Conservation (phyloP, 768 basidiomycete species). For the Tremella fuciformis region DNA sequence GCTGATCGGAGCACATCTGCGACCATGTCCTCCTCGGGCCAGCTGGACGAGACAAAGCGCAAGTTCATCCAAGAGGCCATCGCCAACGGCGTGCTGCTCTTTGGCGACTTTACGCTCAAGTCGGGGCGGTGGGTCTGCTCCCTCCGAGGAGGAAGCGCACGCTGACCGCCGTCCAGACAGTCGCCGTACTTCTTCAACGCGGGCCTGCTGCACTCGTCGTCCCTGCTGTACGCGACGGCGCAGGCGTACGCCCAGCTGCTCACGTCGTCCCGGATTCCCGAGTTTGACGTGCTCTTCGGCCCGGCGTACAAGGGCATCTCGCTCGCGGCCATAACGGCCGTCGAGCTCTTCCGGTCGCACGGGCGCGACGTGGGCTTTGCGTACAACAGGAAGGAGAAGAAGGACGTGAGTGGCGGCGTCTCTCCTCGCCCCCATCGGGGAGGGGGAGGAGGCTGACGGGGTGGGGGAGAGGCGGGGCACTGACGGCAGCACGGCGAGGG, state of each 20-base stretch:
- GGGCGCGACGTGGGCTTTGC: constrained; percentile 71
- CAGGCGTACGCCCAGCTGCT: constrained; percentile 82
- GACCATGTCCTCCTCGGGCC: not conserved
- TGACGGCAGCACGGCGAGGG: constrained; percentile 76
- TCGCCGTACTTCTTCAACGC: constrained; percentile 99
- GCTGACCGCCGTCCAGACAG: constrained; percentile 55
- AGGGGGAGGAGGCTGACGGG: no score
- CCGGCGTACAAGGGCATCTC: constrained; percentile 98
- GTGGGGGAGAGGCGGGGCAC: constrained; percentile 1
- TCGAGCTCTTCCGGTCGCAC: constrained; percentile 68
- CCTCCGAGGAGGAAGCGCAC: no score
- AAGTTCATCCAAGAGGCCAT: constrained; percentile 52
- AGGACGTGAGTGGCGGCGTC: constrained; percentile 58
- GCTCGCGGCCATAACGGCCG: constrained; percentile 77
- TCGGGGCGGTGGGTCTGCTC: constrained; percentile 72
- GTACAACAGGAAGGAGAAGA: constrained; percentile 92
- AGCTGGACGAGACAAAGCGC: constrained; percentile 46
- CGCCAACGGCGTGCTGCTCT: constrained; percentile 55
- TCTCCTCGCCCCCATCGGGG: not conserved
- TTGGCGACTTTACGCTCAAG: constrained; percentile 90
- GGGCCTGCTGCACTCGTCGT: constrained; percentile 77
- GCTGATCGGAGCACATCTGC: no score
- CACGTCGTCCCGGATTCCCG: constrained; percentile 57
- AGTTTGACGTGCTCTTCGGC: constrained; percentile 84
- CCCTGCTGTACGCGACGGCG: constrained; percentile 72